These are phyloP conservation scores for Clavariopsis aquatica DNA, from an alignment of 495 filamentous ascomycete genomes.

Conservation along the genomic window DNA sequence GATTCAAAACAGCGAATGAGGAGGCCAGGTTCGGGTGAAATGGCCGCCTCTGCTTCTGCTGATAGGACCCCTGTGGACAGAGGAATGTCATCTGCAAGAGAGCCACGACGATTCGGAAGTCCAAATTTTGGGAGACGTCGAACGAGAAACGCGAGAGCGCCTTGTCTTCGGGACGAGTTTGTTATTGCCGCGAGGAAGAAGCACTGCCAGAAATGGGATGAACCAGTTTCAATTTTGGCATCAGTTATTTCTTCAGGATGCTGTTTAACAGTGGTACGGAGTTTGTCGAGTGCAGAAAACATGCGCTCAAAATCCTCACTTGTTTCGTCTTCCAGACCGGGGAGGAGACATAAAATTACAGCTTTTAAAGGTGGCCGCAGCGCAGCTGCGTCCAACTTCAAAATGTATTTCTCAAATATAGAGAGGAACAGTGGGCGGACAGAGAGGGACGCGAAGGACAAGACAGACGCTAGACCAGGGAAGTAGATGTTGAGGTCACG, in stretches of 20 bases:
- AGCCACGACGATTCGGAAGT: constrained; percentile 15
- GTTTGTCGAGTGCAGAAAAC: constrained; percentile 70
- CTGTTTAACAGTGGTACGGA: constrained; percentile 63
- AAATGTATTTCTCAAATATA: constrained; percentile 77
- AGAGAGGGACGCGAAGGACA: constrained; percentile 90
- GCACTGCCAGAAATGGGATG: constrained; percentile 97
- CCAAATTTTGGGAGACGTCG: constrained; percentile 77
- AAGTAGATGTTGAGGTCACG: constrained; percentile 83
- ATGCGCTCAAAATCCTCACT: constrained; percentile 96
- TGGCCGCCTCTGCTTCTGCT: constrained; percentile 63
- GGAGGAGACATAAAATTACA: constrained; percentile 79
- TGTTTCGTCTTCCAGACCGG: constrained; percentile 91
- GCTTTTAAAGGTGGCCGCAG: constrained; percentile 87
- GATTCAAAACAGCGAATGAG: constrained; percentile 87
- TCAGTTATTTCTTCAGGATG: constrained; percentile 35
- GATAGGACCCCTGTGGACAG: constrained; percentile 36
- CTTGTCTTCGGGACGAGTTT: constrained; percentile 76
- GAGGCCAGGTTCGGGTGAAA: constrained; percentile 90
- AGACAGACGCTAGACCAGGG: constrained; percentile 80
- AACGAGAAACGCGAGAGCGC: constrained; percentile 80
- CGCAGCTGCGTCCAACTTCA: constrained; percentile 65
- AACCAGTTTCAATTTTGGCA: constrained; percentile 59
- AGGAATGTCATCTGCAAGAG: constrained; percentile 31
- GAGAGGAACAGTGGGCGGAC: constrained; percentile 81
- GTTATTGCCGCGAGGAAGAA: constrained; percentile 93